Evolutionary conservation across 352 stramenopile species (phyloP).

Genomic region (Globisporangium abappressorium): DNA sequence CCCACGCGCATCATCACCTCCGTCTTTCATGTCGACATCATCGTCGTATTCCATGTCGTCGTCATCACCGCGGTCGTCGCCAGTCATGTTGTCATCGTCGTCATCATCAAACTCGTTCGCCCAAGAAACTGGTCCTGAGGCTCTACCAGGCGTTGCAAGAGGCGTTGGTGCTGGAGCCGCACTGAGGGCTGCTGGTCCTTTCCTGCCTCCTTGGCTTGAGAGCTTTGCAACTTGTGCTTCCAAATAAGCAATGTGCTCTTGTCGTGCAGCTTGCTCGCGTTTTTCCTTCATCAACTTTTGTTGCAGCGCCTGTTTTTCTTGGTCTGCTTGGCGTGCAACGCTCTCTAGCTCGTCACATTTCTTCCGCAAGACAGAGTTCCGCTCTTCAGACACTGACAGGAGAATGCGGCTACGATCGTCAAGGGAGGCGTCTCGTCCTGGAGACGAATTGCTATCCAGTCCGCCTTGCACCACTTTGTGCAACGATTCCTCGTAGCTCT

Average conservation of each 20-base stretch:
- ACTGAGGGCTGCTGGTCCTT: background rate
- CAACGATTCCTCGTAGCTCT: conserved; percentile 81
- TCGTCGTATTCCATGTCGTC: conserved; percentile 38
- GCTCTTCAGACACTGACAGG: conserved; percentile 75
- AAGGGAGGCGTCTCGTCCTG: conserved; percentile 15
- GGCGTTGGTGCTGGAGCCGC: background rate
- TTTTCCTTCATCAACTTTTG: conserved; percentile 29
- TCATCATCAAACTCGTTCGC: conserved; percentile 70
- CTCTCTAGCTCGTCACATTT: conserved; percentile 78
- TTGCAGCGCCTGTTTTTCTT: conserved; percentile 51
- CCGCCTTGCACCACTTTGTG: conserved; percentile 63
- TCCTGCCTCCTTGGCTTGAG: conserved; percentile 15
- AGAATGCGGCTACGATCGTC: conserved; percentile 65
- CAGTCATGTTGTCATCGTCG: conserved; percentile 61
- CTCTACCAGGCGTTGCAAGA: conserved; percentile 11
- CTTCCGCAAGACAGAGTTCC: conserved; percentile 60
- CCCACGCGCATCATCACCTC: conserved; percentile 29
- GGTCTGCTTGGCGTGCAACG: conserved; percentile 33
- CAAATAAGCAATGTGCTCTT: conserved; percentile 62
- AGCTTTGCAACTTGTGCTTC: conserved; percentile 56
- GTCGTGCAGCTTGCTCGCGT: conserved; percentile 21
- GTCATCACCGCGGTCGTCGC: conserved; percentile 34
- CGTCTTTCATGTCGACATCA: conserved; percentile 54
- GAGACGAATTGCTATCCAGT: conserved; percentile 23
- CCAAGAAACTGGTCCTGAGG: conserved; percentile 48